Evolutionary conservation across 495 filamentous ascomycete genomes (phyloP), one percentile per base, ranked within the genome.

Genomic region (Umbilicaria muhlenbergii): DNA sequence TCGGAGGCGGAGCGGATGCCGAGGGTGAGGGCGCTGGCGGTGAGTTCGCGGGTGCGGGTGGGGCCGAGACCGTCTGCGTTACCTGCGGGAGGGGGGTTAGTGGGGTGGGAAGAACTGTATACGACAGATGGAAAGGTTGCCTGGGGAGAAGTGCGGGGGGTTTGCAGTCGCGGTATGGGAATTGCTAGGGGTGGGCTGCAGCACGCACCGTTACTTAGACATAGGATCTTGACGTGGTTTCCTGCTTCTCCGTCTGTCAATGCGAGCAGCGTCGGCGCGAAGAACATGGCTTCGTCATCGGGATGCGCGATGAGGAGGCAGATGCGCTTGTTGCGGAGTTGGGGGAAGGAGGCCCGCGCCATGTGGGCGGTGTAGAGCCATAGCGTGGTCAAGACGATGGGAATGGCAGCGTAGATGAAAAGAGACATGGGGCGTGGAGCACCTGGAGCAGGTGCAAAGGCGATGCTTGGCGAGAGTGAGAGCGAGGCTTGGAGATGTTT

Each of bases 281-380:
- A 98, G 68, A 98, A 98, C 91, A 98, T 98, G 51, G 91, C 92
- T 67, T 98, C 91, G 49, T 98, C 91, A 60, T 98, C 91, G 0
- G 91, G 91, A 62, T 98, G 91, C 3, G 91, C 91, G 58, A 98
- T 96, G 33, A 98, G 67, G 21, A 98, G 71, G 54, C 81, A 81
- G 48, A 94, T 84, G 48, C 81, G 71, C 66, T 92, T 87, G 65
- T 81, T 78, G 45, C 66, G 66, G 44, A 93, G 68, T 42, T 60
- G 74, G 0, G 85, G 84, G 52, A 87, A 82, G 21, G 73, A 69
- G 8, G 60, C 53, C 47, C 63, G 56, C 18, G 69, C 64, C 17
- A 77, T 65, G 32, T 63, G 61, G 13, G 66, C 62, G 1, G 77
- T 81, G 62, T 75, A 81, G 15, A 71, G 48, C 69, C 66, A 73